Evolutionary conservation across 2,329 filamentous ascomycete genomes (phyloP).

Genomic region (Cadophora sp.): DNA sequence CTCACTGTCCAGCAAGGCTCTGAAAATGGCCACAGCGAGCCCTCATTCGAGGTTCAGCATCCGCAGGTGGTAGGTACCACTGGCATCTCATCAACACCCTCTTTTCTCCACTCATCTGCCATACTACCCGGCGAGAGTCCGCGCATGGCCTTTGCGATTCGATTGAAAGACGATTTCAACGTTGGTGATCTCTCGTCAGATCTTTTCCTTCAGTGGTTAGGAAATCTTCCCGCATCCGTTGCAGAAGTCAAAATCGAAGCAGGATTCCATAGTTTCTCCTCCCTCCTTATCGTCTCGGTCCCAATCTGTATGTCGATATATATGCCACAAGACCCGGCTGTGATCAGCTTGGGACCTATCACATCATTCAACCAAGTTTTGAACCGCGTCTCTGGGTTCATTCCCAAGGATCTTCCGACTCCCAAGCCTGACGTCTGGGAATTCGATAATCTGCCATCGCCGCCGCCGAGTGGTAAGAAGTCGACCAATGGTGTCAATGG

Average conservation of each 20-base stretch:
- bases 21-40: neutral
- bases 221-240: conserved; percentile 30
- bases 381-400: conserved; percentile 18
- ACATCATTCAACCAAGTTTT: conserved; percentile 33
- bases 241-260: conserved; percentile 38
- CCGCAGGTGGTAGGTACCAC: conserved; percentile 1
- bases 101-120: conserved; percentile 32
- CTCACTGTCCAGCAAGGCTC: conserved; percentile 23
- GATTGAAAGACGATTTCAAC: conserved; percentile 29
- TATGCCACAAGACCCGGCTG: conserved; percentile 31
- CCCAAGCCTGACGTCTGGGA: conserved; percentile 29
- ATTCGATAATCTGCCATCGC: conserved; percentile 15
- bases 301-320: conserved; percentile 39
- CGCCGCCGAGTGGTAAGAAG: conserved; percentile 4
- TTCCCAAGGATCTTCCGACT: conserved; percentile 33
- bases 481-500: conserved; percentile 23
- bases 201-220: conserved; percentile 34
- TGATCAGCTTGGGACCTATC: conserved; percentile 34
- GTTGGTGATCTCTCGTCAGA: conserved; percentile 30
- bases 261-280: conserved; percentile 34
- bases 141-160: conserved; percentile 36
- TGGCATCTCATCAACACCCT: conserved; percentile 20
- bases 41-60: conserved; percentile 24
- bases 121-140: conserved; percentile 22
- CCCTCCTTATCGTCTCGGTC: conserved; percentile 36